Conservation (phyloP, 2,329 filamentous ascomycete species). For the Cadophora sp. region DNA sequence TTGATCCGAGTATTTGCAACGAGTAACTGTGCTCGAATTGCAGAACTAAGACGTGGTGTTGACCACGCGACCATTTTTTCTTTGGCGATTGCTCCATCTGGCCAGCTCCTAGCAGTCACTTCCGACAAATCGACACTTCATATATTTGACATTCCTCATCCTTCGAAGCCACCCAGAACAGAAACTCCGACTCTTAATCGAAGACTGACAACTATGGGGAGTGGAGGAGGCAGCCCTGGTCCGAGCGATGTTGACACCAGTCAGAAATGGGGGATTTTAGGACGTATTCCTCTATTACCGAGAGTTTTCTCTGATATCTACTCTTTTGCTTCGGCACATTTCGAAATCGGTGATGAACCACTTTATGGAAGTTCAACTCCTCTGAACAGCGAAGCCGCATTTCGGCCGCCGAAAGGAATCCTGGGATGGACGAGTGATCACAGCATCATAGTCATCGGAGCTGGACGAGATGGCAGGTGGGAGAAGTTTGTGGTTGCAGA, state of each 20-base stretch:
- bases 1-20: slow-evolving; percentile 87
- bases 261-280: slow-evolving; percentile 85
- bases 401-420: slow-evolving; percentile 76
- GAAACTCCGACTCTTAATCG: slow-evolving; percentile 45
- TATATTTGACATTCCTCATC: slow-evolving; percentile 82
- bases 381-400: slow-evolving; percentile 49
- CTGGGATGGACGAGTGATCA: slow-evolving; percentile 84
- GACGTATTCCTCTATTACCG: slow-evolving; percentile 84
- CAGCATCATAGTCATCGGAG: slow-evolving; percentile 77
- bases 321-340: slow-evolving; percentile 80
- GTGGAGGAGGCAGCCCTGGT: slow-evolving; percentile 42
- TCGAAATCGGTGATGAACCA: slow-evolving; percentile 82
- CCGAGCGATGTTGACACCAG: slow-evolving; percentile 56
- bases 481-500: slow-evolving; percentile 82
- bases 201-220: slow-evolving; percentile 42
- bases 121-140: slow-evolving; percentile 97
- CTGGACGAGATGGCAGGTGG: slow-evolving; percentile 83
- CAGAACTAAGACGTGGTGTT: slow-evolving; percentile 86
- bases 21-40: slow-evolving; percentile 78
- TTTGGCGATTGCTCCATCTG: slow-evolving; percentile 84
- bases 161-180: slow-evolving; percentile 49
- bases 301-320: slow-evolving; percentile 89
- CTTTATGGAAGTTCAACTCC: slow-evolving; percentile 64
- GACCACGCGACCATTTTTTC: slow-evolving; percentile 89
- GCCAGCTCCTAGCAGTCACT: slow-evolving; percentile 83